Base-by-base conservation (phyloP, 2,329 filamentous ascomycete species). In the Cordyceps cateniannulata region DNA sequence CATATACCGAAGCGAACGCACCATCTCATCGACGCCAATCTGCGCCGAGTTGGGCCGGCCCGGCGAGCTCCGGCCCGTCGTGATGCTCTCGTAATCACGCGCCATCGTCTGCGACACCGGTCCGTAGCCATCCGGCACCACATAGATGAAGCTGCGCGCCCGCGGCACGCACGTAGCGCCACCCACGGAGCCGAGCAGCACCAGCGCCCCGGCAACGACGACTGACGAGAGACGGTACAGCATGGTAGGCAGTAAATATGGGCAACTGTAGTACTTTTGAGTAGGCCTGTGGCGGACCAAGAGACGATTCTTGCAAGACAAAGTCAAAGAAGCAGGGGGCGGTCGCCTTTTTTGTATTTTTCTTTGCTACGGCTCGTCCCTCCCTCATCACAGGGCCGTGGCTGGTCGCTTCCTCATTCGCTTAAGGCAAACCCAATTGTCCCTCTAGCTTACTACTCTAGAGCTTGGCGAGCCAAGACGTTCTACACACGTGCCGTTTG, bases 71-170 rank as follows among this genome's bases (percentile, higher is more conserved):
- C 63, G 27, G 12, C 64, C 64, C 12, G 65, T 60, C 38, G 47
- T 62, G 29, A 68, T 60, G 53, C 61, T 65, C 40, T 64, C 61
- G 50, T 58, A 67, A 53, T 67, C 64, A 6, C 68, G 64, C 7
- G 69, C 69, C 62, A 72, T 67, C 49, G 67, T 68, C 66, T 72
- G 69, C 8, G 67, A 70, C 10, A 69, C 66, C 42, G 66, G 64
- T 12, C 70, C 67, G 60, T 69, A 72, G 47, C 69, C 69, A 63
- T 71, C 68, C 5, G 70, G 69, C 8, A 72, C 69, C 38, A 73
- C 66, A 61, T 72, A 71, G 62, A 72, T 70, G 63, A 72, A 71
- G 65, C 29, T 49, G 27, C 29, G 20, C 5, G 58, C 42, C 20
- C 40, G 50, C 20, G 32, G 50, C 38, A 49, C 50, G 50, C 50